Conservation (phyloP, 2,329 filamentous ascomycete species). For the Mollisiaceae sp. region DNA sequence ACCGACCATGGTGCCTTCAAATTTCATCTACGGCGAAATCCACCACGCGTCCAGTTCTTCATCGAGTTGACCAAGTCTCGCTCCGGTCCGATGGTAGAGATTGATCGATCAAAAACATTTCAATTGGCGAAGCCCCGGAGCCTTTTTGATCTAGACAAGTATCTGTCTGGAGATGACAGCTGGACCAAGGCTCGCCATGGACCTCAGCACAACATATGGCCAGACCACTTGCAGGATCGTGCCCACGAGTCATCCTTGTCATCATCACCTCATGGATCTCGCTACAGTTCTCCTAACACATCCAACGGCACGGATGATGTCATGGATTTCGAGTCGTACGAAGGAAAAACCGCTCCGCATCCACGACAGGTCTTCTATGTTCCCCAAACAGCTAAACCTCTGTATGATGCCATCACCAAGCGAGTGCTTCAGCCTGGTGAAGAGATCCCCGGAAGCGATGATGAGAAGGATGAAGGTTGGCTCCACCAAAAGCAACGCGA, state of each 20-base stretch:
- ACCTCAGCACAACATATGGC: constrained; percentile 43
- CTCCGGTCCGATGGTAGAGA: constrained; percentile 36
- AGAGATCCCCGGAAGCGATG: constrained; percentile 37
- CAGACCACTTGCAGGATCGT: constrained; percentile 27
- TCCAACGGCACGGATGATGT: constrained; percentile 29
- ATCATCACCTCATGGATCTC: constrained; percentile 35
- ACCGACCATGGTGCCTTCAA: constrained; percentile 36
- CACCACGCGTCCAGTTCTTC: constrained; percentile 51
- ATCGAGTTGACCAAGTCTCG: constrained; percentile 34
- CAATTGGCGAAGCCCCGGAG: constrained; percentile 51
- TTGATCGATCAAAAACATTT: constrained; percentile 46
- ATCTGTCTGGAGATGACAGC: constrained; percentile 52
- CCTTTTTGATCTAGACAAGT: constrained; percentile 52
- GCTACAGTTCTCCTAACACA: constrained; percentile 38
- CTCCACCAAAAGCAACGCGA: constrained; percentile 39
- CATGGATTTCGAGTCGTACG: constrained; percentile 21
- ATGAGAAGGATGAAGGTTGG: constrained; percentile 42
- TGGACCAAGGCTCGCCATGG: constrained; percentile 52
- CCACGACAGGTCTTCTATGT: constrained; percentile 23
- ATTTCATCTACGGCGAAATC: constrained; percentile 32
- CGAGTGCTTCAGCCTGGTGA: constrained; percentile 37
- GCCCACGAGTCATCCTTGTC: constrained; percentile 32
- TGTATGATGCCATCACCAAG: constrained; percentile 40
- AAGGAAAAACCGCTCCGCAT: not conserved
- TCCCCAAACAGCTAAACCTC: constrained; percentile 31